Percentiles rank a stretch among this genome's conserved stretches.
Conservation (phyloP, 2,329 filamentous ascomycete species). For the Zelopaecilomyces penicillatus region DNA sequence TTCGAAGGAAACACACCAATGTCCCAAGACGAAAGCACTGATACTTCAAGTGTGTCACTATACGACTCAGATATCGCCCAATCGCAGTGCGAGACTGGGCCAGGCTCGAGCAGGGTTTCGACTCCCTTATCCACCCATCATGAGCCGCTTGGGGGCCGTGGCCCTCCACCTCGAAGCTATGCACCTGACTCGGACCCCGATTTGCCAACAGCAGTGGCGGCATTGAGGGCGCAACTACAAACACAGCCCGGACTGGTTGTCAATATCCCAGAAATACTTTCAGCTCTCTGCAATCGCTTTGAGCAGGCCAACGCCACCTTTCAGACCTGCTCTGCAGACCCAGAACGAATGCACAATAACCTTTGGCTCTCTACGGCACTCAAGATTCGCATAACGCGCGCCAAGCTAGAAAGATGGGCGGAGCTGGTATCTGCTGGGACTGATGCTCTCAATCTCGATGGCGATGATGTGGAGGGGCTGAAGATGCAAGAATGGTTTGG, state of each 20-base stretch:
- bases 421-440: slow-evolving; percentile 34
- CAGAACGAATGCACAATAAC: slow-evolving; percentile 32
- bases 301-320: slow-evolving; percentile 34
- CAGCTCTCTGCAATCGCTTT: slow-evolving; percentile 32
- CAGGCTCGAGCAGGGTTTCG: background rate
- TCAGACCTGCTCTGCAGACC: slow-evolving; percentile 21
- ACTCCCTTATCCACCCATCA: background rate
- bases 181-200: slow-evolving; percentile 27
- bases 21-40: slow-evolving; percentile 16
- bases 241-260: slow-evolving; percentile 36
- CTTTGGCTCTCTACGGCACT: slow-evolving; percentile 40
- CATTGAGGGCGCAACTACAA: slow-evolving; percentile 32
- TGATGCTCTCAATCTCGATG: slow-evolving; percentile 14
- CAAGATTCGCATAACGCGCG: slow-evolving; percentile 37
- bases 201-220: slow-evolving; percentile 31
- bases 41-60: slow-evolving; percentile 10
- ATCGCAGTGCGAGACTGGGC: slow-evolving; percentile 1
- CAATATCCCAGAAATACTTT: slow-evolving; percentile 35
- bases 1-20: slow-evolving; percentile 16
- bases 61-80: slow-evolving; percentile 16
- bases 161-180: too few relatives aligned
- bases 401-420: slow-evolving; percentile 39
- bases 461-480: background rate
- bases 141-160: slow-evolving; percentile 7
- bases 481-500: slow-evolving; percentile 7